Evolutionary conservation across 2,329 filamentous ascomycete genomes (phyloP).

Genomic region (Microdochium trichocladiopsis): DNA sequence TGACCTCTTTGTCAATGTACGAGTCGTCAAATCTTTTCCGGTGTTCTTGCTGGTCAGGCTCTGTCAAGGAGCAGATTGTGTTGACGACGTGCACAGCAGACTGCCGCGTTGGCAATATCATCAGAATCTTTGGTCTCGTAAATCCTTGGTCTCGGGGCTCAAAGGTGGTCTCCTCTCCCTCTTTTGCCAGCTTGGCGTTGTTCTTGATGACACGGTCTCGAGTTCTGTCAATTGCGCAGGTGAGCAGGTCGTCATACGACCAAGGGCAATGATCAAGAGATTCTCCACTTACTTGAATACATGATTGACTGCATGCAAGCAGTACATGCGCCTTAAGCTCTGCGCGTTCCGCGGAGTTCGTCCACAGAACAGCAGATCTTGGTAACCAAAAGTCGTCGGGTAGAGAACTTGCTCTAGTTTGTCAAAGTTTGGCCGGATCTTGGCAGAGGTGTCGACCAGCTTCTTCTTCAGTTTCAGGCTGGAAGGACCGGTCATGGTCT

Average conservation of each 20-base stretch:
- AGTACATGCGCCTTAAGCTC: conserved; percentile 63
- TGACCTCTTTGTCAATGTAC: conserved; percentile 63
- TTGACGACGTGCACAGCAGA: conserved; percentile 75
- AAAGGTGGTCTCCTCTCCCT: conserved; percentile 54
- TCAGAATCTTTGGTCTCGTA: conserved; percentile 86
- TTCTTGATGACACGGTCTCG: conserved; percentile 90
- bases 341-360: conserved; percentile 63
- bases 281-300: conserved; percentile 59
- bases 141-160: conserved; percentile 92
- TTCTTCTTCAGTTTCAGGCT: conserved; percentile 64
- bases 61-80: conserved; percentile 66
- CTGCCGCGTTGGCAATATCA: conserved; percentile 83
- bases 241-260: neutral
- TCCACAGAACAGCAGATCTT: conserved; percentile 70
- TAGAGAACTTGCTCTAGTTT: conserved; percentile 58
- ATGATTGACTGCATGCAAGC: conserved; percentile 85
- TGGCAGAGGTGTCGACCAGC: conserved; percentile 46
- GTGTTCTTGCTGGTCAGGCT: conserved; percentile 90
- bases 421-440: conserved; percentile 51
- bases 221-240: conserved; percentile 43
- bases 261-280: neutral
- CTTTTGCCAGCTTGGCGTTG: conserved; percentile 68
- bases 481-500: conserved; percentile 29
- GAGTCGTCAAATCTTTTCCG: conserved; percentile 84
- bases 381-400: conserved; percentile 72